Percentiles rank a stretch among this genome's conserved stretches.
phyloP scores from a whole-genome alignment of 345 rosid species.

The Pseudoturritis turrita region DNA sequence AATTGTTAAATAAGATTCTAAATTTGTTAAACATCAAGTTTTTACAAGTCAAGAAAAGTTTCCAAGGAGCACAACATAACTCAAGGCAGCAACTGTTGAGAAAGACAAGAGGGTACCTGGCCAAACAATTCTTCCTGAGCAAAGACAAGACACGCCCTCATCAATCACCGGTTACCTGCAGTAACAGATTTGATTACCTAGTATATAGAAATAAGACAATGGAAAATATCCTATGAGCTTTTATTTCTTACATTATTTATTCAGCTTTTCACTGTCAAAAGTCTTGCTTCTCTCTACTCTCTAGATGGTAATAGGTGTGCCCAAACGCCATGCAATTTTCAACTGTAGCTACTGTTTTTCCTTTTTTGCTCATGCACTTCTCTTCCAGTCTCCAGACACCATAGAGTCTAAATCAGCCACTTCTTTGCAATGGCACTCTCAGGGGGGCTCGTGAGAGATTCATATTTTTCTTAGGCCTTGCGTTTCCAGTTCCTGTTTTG shows the following conservation, averaged over 20 bases:
- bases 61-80: not conserved
- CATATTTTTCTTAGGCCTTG: not conserved
- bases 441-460: not conserved
- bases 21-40: not conserved
- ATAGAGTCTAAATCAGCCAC: not conserved
- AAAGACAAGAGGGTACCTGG: constrained; percentile 4
- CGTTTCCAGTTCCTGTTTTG: not conserved
- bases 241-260: not conserved
- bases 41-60: not conserved
- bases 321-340: not conserved
- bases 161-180: not conserved
- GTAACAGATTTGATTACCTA: not conserved
- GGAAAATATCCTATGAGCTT: not conserved
- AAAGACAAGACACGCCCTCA: not conserved
- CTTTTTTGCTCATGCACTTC: not conserved
- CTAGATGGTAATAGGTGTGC: not conserved
- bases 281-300: not conserved
- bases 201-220: not conserved
- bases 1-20: not conserved
- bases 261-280: not conserved
- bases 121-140: not conserved
- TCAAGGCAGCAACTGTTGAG: not conserved
- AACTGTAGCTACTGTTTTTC: not conserved
- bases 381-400: not conserved
- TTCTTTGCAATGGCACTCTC: not conserved